Base-by-base conservation (phyloP, 2,329 filamentous ascomycete species). In the Karstenula rhodostoma region DNA sequence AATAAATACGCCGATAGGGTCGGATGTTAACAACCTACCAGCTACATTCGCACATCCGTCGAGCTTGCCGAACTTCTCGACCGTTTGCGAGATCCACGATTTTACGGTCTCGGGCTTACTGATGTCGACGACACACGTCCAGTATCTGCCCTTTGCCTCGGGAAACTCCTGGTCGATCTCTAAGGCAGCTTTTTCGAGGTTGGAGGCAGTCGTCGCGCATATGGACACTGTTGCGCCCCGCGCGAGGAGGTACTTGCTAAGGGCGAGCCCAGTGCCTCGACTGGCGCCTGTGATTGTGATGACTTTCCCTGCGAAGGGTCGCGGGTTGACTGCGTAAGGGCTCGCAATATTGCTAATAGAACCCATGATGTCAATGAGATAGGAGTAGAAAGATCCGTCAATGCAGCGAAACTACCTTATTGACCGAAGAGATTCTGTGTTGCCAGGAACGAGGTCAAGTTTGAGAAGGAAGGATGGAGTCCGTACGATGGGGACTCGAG, bases 11-110 rank as follows among this genome's bases (percentile, higher is more conserved):
- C 32, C n/a, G 35, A 44, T 43, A 17, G 19, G 56, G 23, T 17
- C 15, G 15, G 33, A 22, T 1, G 51, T 3, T 35, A 27, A n/a
- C 5, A 17, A 40, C 54, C 13, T 32, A 67, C 65, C 61, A 53
- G 59, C 65, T 6, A 63, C 53, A 32, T 66, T 66, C 15, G 61
- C 63, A 32, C 57, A 59, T 15, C 63, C 59, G 44, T 67, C 65
- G 19, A 61, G 43, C 29, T 56, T 59, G 29, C 61, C 65, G 33
- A 57, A 63, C 42, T 57, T 65, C 4, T 22, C 53, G 3, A 62
- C 59, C 19, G 60, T 63, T 35, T 56, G 49, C 37, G 62, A 57
- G 25, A 63, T 65, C 59, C 62, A 62, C 25, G 48, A 51, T 13
- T 58, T 49, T 23, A 63, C 62, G 3, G 19, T 54, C 2, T 62